Conservation (phyloP, 202 grass and related monocot genomes). For the Musa balbisiana region DNA sequence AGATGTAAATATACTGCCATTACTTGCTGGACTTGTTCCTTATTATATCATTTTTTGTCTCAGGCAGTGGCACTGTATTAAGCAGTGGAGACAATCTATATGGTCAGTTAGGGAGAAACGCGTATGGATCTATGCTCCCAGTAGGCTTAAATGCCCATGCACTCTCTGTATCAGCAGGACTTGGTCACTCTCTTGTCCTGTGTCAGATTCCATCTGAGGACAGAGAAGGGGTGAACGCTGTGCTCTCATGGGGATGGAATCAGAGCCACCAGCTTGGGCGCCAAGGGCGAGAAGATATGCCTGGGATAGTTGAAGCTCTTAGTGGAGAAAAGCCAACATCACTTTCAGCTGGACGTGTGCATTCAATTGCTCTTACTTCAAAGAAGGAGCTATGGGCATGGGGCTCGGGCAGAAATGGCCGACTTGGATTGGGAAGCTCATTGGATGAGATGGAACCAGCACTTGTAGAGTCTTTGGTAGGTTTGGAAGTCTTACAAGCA, state of each 20-base stretch:
- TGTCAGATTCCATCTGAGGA: slow-evolving; percentile 40
- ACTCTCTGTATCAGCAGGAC: slow-evolving; percentile 68
- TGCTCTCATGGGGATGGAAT: slow-evolving; percentile 93
- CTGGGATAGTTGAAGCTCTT: slow-evolving; percentile 41
- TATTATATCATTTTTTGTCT: slow-evolving; percentile 7
- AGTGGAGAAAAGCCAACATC: slow-evolving; percentile 33
- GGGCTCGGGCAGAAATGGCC: slow-evolving; percentile 76
- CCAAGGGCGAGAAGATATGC: slow-evolving; percentile 40
- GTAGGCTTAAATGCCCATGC: slow-evolving; percentile 37
- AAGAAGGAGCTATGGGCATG: slow-evolving; percentile 66
- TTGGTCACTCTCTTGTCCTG: slow-evolving; percentile 67
- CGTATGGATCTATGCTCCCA: slow-evolving; percentile 39
- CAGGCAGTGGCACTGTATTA: slow-evolving; percentile 54
- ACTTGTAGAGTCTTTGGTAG: slow-evolving; percentile 56
- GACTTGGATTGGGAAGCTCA: slow-evolving; percentile 70
- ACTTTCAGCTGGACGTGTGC: slow-evolving; percentile 61
- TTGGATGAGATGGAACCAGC: slow-evolving; percentile 65
- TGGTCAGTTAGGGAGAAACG: slow-evolving; percentile 61
- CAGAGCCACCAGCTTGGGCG: slow-evolving; percentile 75
- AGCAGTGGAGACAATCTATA: slow-evolving; percentile 79
- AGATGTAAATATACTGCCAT: background rate
- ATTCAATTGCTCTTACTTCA: slow-evolving; percentile 52
- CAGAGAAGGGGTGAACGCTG: background rate
- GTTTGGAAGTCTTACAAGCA: slow-evolving; percentile 48
- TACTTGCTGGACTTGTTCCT: background rate